Conservation (phyloP, 495 filamentous ascomycete species). For the Hamigera avellanea region DNA sequence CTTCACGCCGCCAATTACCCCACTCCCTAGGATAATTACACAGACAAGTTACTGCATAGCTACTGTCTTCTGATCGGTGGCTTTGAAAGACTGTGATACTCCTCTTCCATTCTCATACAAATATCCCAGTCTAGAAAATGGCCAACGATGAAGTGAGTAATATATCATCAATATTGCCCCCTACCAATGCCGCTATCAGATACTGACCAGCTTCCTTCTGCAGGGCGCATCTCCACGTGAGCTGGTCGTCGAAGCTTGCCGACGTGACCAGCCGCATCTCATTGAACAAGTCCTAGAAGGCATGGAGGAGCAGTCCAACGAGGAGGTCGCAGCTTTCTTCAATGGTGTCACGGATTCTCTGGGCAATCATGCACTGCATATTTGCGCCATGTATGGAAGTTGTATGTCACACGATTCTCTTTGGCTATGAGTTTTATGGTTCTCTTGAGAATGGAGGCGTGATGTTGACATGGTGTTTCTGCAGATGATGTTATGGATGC, state of each 20-base stretch:
- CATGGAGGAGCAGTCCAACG: constrained; percentile 33
- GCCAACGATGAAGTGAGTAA: constrained; percentile 30
- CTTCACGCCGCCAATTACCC: too few relatives aligned
- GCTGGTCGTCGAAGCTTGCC: constrained; percentile 83
- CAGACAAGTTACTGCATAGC: too few relatives aligned
- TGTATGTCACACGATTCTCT: constrained; percentile 42
- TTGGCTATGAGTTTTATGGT: background rate
- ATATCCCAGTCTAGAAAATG: constrained; percentile 12
- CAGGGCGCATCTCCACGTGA: constrained; percentile 82
- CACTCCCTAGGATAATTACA: too few relatives aligned
- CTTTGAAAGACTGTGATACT: too few relatives aligned
- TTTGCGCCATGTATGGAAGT: constrained; percentile 76
- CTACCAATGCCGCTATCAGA: constrained; percentile 1
- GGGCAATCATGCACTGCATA: constrained; percentile 79
- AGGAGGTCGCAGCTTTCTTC: constrained; percentile 56
- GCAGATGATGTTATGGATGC: constrained; percentile 81
- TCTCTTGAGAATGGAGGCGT: background rate
- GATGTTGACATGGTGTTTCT: background rate
- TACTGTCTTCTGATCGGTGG: too few relatives aligned
- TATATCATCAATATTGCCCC: background rate
- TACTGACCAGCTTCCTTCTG: constrained; percentile 1
- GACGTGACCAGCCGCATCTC: constrained; percentile 81
- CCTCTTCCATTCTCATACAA: too few relatives aligned
- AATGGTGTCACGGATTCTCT: constrained; percentile 75
- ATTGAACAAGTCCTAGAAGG: constrained; percentile 46